Evolutionary conservation across 306 rosid species (phyloP), one percentile per base, ranked within the genome.

Genomic region (Adenanthera pavonina): DNA sequence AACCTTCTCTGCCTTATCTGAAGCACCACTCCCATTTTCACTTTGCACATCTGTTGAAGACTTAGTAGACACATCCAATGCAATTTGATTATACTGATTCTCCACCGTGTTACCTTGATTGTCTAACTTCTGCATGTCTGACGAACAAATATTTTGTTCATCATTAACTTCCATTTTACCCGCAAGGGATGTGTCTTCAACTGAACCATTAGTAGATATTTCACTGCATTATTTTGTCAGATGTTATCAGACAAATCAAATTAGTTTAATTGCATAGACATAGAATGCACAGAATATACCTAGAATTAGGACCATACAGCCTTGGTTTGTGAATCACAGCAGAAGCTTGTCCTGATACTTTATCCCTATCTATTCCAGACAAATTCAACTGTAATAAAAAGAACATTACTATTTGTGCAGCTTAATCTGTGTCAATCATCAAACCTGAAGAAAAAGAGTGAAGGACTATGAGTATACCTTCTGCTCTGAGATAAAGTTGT

Each of bases 271-370:
- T 56, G 75, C 62, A 82, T 16, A 67, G 52, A 48, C 12, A 61
- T 66, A 72, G 46, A 59, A 53, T 10, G 71, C 69, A 56, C 20
- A 75, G 81, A 74, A 57, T 82, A 72, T 86, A 93, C 99, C 93
- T 34, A 77, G 88, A 30, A 76, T 72, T 85, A 82, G 69, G 82
- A 83, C 75, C 72, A 20, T 69, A 69, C 14, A 72, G 62, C 84
- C 84, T 85, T 81, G 83, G 87, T 82, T 84, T 19, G 35, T 13
- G 78, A 83, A 88, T 87, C 82, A 57, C 82, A 56, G 93, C 90
- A 41, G 93, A 86, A 83, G 91, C 88, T 88, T 95, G 96, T 73
- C 99, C 99, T 3, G 99, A 93, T 61, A 95, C 62, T 85, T 90
- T 90, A 86, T 92, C 88, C 85, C 99, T 93, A 67, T 83, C 91